A percentile compares a stretch with the other conserved stretches of the same genome.
These are phyloP conservation scores for Calocybe gangraenosa DNA, from an alignment of 768 basidiomycete genomes.

Conservation along the genomic window DNA sequence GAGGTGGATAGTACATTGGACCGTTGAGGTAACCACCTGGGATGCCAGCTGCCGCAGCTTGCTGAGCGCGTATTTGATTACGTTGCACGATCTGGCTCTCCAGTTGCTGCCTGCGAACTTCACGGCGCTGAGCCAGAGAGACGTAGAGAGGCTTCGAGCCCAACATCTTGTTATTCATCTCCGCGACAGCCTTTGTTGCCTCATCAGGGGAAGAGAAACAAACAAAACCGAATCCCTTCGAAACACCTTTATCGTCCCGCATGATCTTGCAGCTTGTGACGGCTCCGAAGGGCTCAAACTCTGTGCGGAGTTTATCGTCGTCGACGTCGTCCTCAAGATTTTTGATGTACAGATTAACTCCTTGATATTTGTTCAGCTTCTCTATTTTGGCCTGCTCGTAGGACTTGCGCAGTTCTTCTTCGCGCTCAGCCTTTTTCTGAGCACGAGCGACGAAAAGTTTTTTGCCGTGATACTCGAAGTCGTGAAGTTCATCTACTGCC, in stretches of 20 bases:
- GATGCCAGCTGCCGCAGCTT: slow-evolving; percentile 84
- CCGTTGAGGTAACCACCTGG: slow-evolving; percentile 81
- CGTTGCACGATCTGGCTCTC: slow-evolving; percentile 99
- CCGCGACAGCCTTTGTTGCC: slow-evolving; percentile 97
- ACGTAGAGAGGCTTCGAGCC: slow-evolving; percentile 98
- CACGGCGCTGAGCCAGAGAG: slow-evolving; percentile 96
- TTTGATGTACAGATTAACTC: slow-evolving; percentile 99
- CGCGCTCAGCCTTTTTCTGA: slow-evolving; percentile 97
- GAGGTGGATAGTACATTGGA: slow-evolving; percentile 84
- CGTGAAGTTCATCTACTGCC: slow-evolving; percentile 89
- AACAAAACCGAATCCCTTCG: slow-evolving; percentile 98
- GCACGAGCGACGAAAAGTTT: slow-evolving; percentile 95
- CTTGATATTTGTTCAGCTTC: slow-evolving; percentile 96
- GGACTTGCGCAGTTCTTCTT: slow-evolving; percentile 89
- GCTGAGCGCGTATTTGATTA: slow-evolving; percentile 94
- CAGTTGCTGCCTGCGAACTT: slow-evolving; percentile 95
- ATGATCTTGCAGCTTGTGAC: slow-evolving; percentile 99
- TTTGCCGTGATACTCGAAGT: slow-evolving; percentile 77
- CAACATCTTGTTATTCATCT: slow-evolving; percentile 99
- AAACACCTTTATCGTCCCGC: slow-evolving; percentile 91
- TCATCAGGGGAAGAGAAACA: slow-evolving; percentile 99
- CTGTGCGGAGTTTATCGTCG: slow-evolving; percentile 93
- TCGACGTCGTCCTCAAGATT: slow-evolving; percentile 98
- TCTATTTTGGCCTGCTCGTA: slow-evolving; percentile 97
- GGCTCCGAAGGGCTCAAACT: slow-evolving; percentile 95